Percentiles rank a stretch among this genome's conserved stretches.
Evolutionary conservation across 305 asterid species (phyloP).

Genomic region (Solanum hybrid): DNA sequence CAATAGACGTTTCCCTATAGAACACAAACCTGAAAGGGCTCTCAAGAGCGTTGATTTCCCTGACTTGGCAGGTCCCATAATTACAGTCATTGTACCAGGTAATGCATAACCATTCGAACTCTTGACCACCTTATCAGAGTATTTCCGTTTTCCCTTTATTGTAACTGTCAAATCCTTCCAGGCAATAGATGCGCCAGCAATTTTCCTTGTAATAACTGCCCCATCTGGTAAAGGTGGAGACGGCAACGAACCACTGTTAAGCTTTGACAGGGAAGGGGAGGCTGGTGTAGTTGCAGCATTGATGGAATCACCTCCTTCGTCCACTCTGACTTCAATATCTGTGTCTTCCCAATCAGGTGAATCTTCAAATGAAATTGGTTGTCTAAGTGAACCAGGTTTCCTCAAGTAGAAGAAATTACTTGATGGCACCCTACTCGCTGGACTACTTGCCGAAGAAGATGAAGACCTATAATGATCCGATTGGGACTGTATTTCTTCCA

Average conservation of each 20-base stretch:
- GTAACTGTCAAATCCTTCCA: slow-evolving; percentile 96
- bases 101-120: slow-evolving; percentile 90
- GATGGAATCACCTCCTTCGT: slow-evolving; percentile 81
- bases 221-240: slow-evolving; percentile 86
- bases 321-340: slow-evolving; percentile 70
- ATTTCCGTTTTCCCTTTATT: slow-evolving; percentile 84
- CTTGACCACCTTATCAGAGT: slow-evolving; percentile 86
- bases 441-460: slow-evolving; percentile 96
- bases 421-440: slow-evolving; percentile 84
- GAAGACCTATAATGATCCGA: slow-evolving; percentile 92
- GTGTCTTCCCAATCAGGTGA: slow-evolving; percentile 98
- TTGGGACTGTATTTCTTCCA: slow-evolving; percentile 98
- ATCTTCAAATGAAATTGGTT: slow-evolving; percentile 94
- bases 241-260: slow-evolving; percentile 76
- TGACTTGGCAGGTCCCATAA: slow-evolving; percentile 98
- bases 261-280: slow-evolving; percentile 89
- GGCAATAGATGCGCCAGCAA: slow-evolving; percentile 78
- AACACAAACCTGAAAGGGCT: slow-evolving; percentile 76
- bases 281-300: slow-evolving; percentile 66
- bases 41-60: slow-evolving; percentile 96
- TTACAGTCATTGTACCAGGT: slow-evolving; percentile 97
- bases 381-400: slow-evolving; percentile 81
- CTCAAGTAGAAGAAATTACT: slow-evolving; percentile 90
- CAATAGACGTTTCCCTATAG: neutral
- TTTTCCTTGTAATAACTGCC: slow-evolving; percentile 54